These are phyloP conservation scores for Boletus barrowsii DNA, from an alignment of 768 basidiomycete species.

Conservation along the genomic window DNA sequence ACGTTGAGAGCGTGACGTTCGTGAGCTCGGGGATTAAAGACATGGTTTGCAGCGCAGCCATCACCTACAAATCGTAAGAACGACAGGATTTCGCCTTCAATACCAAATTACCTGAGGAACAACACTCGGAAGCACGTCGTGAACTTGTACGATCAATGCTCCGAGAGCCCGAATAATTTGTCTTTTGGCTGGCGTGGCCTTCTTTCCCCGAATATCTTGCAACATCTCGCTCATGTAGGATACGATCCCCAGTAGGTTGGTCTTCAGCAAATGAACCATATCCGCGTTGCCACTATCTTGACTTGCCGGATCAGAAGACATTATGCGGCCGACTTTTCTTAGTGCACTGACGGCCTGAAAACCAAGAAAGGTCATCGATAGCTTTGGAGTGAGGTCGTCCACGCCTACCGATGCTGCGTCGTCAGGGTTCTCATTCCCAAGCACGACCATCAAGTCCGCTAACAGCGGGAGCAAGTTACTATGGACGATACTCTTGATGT, in stretches of 20 bases:
- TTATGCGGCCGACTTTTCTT: slow-evolving; percentile 38
- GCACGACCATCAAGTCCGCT: slow-evolving; percentile 67
- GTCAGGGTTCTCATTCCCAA: slow-evolving; percentile 65
- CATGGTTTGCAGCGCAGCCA: slow-evolving; percentile 93
- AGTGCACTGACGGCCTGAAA: slow-evolving; percentile 49
- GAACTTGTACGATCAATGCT: slow-evolving; percentile 65
- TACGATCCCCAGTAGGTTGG: slow-evolving; percentile 80
- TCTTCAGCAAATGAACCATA: slow-evolving; percentile 62
- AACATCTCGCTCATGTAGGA: slow-evolving; percentile 82
- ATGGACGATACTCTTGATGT: slow-evolving; percentile 53
- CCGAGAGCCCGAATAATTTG: slow-evolving; percentile 80
- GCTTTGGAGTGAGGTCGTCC: slow-evolving; percentile 20
- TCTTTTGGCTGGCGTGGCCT: slow-evolving; percentile 61
- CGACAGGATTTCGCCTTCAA: neutral
- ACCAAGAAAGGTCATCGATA: slow-evolving; percentile 33
- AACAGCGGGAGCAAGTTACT: slow-evolving; percentile 69
- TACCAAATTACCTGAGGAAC: slow-evolving; percentile 73
- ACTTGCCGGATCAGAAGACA: slow-evolving; percentile 23
- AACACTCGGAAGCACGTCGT: slow-evolving; percentile 66
- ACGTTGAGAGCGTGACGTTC: slow-evolving; percentile 74
- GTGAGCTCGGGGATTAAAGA: slow-evolving; percentile 72
- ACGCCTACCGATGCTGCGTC: slow-evolving; percentile 43
- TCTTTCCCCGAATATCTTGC: slow-evolving; percentile 80
- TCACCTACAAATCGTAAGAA: slow-evolving; percentile 56
- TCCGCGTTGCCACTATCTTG: slow-evolving; percentile 33